Evolutionary conservation across 768 basidiomycete species (phyloP).

Genomic region (Amanita pallidorosea): DNA sequence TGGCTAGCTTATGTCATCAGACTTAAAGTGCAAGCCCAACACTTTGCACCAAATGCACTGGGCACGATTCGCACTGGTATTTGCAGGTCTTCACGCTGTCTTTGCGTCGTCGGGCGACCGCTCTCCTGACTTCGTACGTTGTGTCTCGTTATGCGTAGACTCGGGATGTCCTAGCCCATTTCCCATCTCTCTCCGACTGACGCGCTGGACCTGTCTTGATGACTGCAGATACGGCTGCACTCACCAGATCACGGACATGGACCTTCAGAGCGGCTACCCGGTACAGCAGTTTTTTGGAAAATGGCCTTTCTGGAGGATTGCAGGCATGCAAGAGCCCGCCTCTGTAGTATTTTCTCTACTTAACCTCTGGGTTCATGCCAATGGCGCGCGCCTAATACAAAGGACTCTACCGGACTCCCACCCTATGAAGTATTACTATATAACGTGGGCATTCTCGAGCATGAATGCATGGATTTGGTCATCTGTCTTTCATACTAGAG

Average conservation of each 20-base stretch:
- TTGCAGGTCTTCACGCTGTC: slow-evolving; percentile 1
- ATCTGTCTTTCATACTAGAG: slow-evolving; percentile 84
- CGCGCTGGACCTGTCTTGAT: slow-evolving; percentile 80
- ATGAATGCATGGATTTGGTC: slow-evolving; percentile 94
- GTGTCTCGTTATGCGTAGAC: slow-evolving; percentile 33
- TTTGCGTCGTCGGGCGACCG: slow-evolving; percentile 57
- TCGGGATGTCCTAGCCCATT: slow-evolving; percentile 28
- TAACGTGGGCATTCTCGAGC: slow-evolving; percentile 55
- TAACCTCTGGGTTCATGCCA: slow-evolving; percentile 69
- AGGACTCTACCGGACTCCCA: slow-evolving; percentile 40
- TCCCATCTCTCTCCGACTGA: slow-evolving; percentile 45
- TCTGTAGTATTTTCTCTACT: slow-evolving; percentile 83
- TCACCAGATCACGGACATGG: slow-evolving; percentile 60
- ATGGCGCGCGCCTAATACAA: slow-evolving; percentile 42
- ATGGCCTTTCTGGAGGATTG: slow-evolving; percentile 89
- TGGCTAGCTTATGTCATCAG: not conserved
- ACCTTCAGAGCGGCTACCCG: slow-evolving; percentile 25
- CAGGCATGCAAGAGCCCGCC: slow-evolving; percentile 92
- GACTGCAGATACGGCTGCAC: slow-evolving; percentile 89
- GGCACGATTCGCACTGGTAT: not conserved
- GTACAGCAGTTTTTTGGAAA: slow-evolving; percentile 88
- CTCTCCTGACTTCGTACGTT: slow-evolving; percentile 38
- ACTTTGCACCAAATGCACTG: not conserved
- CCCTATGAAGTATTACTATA: slow-evolving; percentile 62
- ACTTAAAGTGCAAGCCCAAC: not conserved